phyloP scores from a whole-genome alignment of 345 rosid genomes.

The Populus alba region DNA sequence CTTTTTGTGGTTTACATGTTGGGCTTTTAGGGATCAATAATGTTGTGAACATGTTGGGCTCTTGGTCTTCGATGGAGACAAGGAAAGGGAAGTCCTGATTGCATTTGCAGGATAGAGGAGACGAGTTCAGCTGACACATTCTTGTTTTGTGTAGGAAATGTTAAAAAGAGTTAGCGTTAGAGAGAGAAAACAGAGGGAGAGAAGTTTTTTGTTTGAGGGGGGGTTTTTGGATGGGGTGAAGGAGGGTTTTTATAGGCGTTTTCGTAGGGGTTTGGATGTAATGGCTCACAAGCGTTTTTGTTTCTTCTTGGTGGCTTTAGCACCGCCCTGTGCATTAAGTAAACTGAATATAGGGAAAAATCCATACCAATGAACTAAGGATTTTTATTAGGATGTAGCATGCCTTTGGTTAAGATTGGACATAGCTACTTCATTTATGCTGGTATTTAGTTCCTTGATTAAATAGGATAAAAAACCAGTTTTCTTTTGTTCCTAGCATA shows the following conservation, averaged over 20 bases:
- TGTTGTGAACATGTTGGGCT: constrained; percentile 1
- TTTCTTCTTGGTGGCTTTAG: neutral
- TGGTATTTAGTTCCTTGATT: too few species aligned
- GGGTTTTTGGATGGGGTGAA: neutral
- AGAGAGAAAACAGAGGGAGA: neutral
- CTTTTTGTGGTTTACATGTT: neutral
- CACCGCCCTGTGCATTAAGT: neutral
- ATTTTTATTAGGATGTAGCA: neutral
- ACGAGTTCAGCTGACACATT: constrained; percentile 16
- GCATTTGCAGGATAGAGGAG: constrained; percentile 10
- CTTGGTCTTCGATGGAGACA: constrained; percentile 5
- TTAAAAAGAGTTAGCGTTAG: neutral
- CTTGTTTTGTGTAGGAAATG: neutral
- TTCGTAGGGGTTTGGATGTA: constrained; percentile 8
- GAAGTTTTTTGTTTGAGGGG: neutral
- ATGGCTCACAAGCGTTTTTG: neutral
- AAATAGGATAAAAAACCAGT: too few species aligned
- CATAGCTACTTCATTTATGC: too few species aligned
- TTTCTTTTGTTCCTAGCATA: too few species aligned
- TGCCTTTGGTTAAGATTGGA: too few species aligned
- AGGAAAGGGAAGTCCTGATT: constrained; percentile 4
- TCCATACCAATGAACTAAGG: neutral
- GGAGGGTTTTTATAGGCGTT: constrained; percentile 16
- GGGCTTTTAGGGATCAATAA: constrained; percentile 3
- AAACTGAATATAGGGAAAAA: neutral